Base-by-base conservation (phyloP, 805 yeast genomes). In the Komagataella kurtzmanii region DNA sequence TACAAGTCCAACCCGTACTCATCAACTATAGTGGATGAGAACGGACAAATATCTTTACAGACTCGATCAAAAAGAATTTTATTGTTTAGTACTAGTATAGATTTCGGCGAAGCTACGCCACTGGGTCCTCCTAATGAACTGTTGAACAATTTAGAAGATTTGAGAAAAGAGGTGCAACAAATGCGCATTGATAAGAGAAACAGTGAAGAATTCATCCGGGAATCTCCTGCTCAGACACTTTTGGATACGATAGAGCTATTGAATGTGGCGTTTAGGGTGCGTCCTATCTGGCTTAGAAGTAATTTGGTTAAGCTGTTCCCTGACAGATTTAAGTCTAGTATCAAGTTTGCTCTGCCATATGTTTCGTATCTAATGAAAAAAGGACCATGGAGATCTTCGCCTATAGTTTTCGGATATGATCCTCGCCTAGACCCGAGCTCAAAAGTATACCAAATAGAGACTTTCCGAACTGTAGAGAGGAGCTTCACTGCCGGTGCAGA, bases 341-440 rank as follows among this genome's bases (percentile, higher is more conserved):
- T 91, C 47, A 81, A 85, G 58, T 81, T 77, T 55, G 95, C 97
- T 0, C 64, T 93, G 49, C 96, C 98, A 0, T 83, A 86, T 62
- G 85, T 88, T 0, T 76, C 96, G 0, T 93, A 81, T 62, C 76
- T 88, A 46, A 85, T 81, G 62, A 80, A 85, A 44, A 85, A 85
- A 60, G 99, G 99, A 0, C 99, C 98, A 0, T 93, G 96, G 96
- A 75, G 98, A 58, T 88, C 88, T 54, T 79, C 93, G 8, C 88
- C 84, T 62, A 81, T 89, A 47, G 76, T 71, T 56, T 80, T 81
- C 57, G 97, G 97, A 0, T 72, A 81, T 45, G 87, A 91, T 65
- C 97, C 98, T 0, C 69, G 77, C 46, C 58, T 65, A 1, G 80
- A 83, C 48, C 59, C 67, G 1, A 62, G 69, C 10, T 82, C 72